A percentile compares a stretch with the other conserved stretches of the same genome.
Evolutionary conservation across 1,284 basidiomycete species (phyloP).

Genomic region (Ceratobasidium theobromae): DNA sequence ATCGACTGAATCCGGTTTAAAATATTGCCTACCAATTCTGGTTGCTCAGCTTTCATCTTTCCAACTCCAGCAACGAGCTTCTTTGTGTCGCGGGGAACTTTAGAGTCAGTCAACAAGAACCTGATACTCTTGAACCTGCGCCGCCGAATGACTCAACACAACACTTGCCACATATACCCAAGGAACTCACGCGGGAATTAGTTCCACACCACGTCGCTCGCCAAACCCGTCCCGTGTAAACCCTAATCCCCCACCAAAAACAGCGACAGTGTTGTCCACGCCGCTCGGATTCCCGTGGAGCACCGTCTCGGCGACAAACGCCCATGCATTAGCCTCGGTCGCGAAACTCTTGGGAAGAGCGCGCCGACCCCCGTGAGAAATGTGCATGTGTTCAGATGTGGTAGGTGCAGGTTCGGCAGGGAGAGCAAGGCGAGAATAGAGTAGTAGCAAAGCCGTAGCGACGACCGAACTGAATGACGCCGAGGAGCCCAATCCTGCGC

Average conservation of each 20-base stretch:
- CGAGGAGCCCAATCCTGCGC: slow-evolving; percentile 97
- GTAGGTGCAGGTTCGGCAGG: slow-evolving; percentile 53
- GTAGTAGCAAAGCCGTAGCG: slow-evolving; percentile 78
- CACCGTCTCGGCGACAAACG: slow-evolving; percentile 95
- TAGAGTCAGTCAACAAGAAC: slow-evolving; percentile 92
- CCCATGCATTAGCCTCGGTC: slow-evolving; percentile 87
- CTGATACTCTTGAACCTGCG: slow-evolving; percentile 64
- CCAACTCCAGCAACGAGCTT: slow-evolving; percentile 88
- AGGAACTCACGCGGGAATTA: slow-evolving; percentile 74
- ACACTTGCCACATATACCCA: no score
- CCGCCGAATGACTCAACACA: neutral
- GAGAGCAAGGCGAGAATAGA: slow-evolving; percentile 60
- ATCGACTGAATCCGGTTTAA: slow-evolving; percentile 79
- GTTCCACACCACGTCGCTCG: slow-evolving; percentile 77
- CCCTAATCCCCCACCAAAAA: slow-evolving; percentile 90
- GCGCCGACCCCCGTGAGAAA: slow-evolving; percentile 64
- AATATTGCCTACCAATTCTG: slow-evolving; percentile 71
- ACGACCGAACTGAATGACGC: slow-evolving; percentile 92
- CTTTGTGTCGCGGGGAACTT: slow-evolving; percentile 92
- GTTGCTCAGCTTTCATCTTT: slow-evolving; percentile 72
- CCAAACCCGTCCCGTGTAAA: slow-evolving; percentile 84
- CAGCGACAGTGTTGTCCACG: slow-evolving; percentile 94
- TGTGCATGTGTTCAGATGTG: slow-evolving; percentile 56
- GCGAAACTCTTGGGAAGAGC: slow-evolving; percentile 62
- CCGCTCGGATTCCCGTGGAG: slow-evolving; percentile 97